These are phyloP conservation scores for Sclerotinia subarctica DNA, from an alignment of 2,329 filamentous ascomycete species.

Conservation along the genomic window DNA sequence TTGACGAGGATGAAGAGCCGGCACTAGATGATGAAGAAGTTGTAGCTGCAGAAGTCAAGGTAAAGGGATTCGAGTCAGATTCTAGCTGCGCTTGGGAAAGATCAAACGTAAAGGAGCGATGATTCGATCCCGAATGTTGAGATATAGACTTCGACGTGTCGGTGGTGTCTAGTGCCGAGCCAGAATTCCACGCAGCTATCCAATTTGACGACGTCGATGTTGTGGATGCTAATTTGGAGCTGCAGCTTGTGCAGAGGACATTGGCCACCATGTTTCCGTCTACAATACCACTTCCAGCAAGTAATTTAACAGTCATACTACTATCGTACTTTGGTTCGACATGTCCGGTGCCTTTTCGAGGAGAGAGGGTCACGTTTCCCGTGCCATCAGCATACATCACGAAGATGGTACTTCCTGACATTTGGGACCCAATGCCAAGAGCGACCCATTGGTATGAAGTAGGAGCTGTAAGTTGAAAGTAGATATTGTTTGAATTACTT, in stretches of 20 bases:
- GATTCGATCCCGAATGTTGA: slow-evolving; percentile 26
- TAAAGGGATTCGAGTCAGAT: slow-evolving; percentile 32
- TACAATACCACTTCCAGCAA: slow-evolving; percentile 50
- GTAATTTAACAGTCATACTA: slow-evolving; percentile 43
- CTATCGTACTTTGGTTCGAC: slow-evolving; percentile 45
- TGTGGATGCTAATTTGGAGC: slow-evolving; percentile 20
- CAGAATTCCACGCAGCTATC: slow-evolving; percentile 36
- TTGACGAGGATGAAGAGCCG: not conserved
- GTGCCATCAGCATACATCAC: slow-evolving; percentile 52
- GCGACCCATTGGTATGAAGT: slow-evolving; percentile 53
- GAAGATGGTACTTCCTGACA: slow-evolving; percentile 57
- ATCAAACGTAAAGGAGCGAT: slow-evolving; percentile 30
- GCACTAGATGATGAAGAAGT: slow-evolving; percentile 16
- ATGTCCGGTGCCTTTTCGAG: slow-evolving; percentile 46
- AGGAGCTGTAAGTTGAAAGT: slow-evolving; percentile 55
- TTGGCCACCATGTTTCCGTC: slow-evolving; percentile 56
- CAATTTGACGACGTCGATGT: slow-evolving; percentile 29
- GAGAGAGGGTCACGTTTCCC: slow-evolving; percentile 55
- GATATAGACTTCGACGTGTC: slow-evolving; percentile 24
- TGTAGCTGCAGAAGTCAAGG: slow-evolving; percentile 19
- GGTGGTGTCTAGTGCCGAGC: slow-evolving; percentile 28
- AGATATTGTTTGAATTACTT: slow-evolving; percentile 47
- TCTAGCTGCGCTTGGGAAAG: slow-evolving; percentile 30
- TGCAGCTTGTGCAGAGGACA: slow-evolving; percentile 46
- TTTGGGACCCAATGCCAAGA: slow-evolving; percentile 53